These are phyloP conservation scores for Kwoniella shivajii DNA, from an alignment of 1,284 basidiomycete species.

Conservation along the genomic window DNA sequence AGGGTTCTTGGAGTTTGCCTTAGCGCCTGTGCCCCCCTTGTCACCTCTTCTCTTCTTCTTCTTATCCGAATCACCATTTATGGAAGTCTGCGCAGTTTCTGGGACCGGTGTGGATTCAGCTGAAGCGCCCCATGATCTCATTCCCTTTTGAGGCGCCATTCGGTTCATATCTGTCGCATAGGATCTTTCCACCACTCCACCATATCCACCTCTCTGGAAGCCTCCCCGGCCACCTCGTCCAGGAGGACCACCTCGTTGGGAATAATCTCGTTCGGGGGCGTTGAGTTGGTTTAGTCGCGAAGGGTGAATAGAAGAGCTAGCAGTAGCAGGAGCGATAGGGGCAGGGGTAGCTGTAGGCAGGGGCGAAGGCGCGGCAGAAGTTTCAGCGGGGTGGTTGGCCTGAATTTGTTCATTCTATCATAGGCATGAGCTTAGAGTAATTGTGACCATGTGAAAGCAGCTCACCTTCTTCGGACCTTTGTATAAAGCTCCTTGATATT, in stretches of 20 bases:
- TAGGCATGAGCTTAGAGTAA: too few relatives aligned
- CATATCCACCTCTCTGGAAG: conserved; percentile 10
- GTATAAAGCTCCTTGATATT: conserved; percentile 84
- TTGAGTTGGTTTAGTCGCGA: conserved; percentile 29
- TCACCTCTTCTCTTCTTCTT: conserved; percentile 51
- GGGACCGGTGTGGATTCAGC: conserved; percentile 22
- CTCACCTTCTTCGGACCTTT: conserved; percentile 68
- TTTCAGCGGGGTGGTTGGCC: conserved; percentile 8
- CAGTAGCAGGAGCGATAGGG: conserved; percentile 13
- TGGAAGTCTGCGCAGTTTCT: neutral
- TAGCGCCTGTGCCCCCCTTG: conserved; percentile 51
- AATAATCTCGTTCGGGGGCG: neutral
- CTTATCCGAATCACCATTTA: neutral
- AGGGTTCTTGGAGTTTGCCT: conserved; percentile 54
- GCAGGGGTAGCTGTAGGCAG: conserved; percentile 23
- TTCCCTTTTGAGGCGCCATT: conserved; percentile 32
- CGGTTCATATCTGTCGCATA: conserved; percentile 39
- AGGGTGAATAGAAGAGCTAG: conserved; percentile 40
- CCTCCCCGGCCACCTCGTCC: conserved; percentile 18
- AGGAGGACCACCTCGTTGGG: conserved; percentile 14
- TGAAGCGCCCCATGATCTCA: conserved; percentile 53
- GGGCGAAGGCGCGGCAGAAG: conserved; percentile 19
- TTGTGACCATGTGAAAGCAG: neutral
- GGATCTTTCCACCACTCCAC: conserved; percentile 7
- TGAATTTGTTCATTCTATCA: conserved; percentile 4